Evolutionary conservation across 2,329 filamentous ascomycete species (phyloP), one percentile per base, ranked within the genome.

Genomic region (Alternaria gansuensis): DNA sequence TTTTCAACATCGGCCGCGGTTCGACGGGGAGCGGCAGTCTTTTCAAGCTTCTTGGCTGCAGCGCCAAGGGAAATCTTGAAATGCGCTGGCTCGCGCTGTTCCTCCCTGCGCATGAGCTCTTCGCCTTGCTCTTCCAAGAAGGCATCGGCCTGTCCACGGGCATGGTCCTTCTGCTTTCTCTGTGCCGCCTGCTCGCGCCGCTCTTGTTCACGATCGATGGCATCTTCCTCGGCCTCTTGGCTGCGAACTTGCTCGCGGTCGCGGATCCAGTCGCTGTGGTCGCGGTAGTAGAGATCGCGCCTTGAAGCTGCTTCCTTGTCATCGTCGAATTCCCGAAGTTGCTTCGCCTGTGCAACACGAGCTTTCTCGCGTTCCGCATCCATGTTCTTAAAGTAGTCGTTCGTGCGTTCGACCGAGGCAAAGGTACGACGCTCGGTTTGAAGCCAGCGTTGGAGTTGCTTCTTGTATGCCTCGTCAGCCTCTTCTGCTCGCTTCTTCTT

Each of bases 11-110:
- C 95, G 56, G 93, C 93, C 62, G 96, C 89, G 0, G 92, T 96
- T 60, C 93, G 90, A 59, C 91, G 86, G 13, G 83, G 78, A 49
- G 82, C 82, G 17, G 81, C 79, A 5, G 83, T 83, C 53, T 86
- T 79, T 54, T 84, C 84, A 14, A 84, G 84, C 72, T 87, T 92
- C 76, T 96, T 92, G 0, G 92, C 91, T 0, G 93, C 80, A 0
- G 92, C 92, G 53, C 93, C 93, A 26, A 98, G 88, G 1, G 93
- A 97, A 57, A 98, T 85, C 77, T 97, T 98, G 85, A 98, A 96
- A 31, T 68, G 67, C 72, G 91, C 88, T 3, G 91, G 91, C 55
- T 87, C 85, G 9, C 64, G 74, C 26, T 81, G 81, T 46, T 79
- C 77, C 55, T 78, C 74, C n/a, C 74, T 70, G 31, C 62, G 70